Base-by-base conservation (phyloP, 139 green algal genomes). In the Haematococcus lacustris region DNA sequence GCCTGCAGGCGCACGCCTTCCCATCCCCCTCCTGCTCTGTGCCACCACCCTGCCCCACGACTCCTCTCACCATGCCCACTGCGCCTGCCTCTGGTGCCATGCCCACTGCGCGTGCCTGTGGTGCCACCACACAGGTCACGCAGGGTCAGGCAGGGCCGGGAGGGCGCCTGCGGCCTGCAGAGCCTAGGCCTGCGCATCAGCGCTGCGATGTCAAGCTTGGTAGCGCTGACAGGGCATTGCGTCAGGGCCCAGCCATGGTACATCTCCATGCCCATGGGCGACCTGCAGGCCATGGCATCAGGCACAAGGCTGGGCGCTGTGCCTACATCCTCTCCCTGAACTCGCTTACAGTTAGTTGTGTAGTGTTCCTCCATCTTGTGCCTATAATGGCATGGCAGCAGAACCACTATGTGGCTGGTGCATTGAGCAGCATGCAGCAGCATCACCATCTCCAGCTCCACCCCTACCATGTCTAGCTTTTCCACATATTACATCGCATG, bases 211-310 rank as follows among this genome's bases (percentile, higher is more conserved):
- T 72, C 47, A 3, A 72, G 7, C 25, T 63, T 13, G 40, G 32
- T 61, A 32, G 30, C 30, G 32, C 32, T 61, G 6, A 51, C 43
- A 34, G 67, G 67, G 67, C 47, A 65, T 32, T 72, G 67, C 7
- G 67, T 72, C 43, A 72, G 30, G 47, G 28, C 30, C 67, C 67
- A 72, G 47, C 67, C 67, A 23, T 43, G 43, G 67, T 72, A 72
- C 67, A 72, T 72, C 2, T 28, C 25, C 21, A 9, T 53, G 43
- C 17, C 17, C 43, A 9, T 28, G 43, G 9, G 17, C 17, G 43
- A 17, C 43, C 9, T 28, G 43, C 43, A 53, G 9, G 17, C 9
- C 43, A 28, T 53, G 32, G 30, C 3, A 13, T 32, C 25, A 25
- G 3, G 13, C 51, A 32, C 51, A 62, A 62, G n/a, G n/a, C n/a